phyloP scores from a whole-genome alignment of 2,329 filamentous ascomycete species.

The Alternaria sp. region DNA sequence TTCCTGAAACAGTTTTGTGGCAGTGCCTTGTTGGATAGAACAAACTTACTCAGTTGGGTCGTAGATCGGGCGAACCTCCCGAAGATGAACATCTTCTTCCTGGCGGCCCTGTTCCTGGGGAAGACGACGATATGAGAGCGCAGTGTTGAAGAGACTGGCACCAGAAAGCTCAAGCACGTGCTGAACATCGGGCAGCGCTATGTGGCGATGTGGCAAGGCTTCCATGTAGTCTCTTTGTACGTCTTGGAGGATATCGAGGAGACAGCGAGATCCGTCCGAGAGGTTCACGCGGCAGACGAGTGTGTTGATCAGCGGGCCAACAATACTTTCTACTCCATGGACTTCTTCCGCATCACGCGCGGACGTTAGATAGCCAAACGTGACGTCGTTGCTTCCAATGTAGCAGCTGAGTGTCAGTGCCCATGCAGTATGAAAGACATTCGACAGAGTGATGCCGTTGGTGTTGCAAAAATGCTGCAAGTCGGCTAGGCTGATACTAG shows the following conservation, averaged over 20 bases:
- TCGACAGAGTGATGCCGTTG: conserved; percentile 59
- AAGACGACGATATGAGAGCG: conserved; percentile 58
- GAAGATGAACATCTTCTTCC: conserved; percentile 47
- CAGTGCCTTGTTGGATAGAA: neutral
- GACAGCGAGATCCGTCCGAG: conserved; percentile 35
- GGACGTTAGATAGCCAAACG: conserved; percentile 57
- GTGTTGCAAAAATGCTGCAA: conserved; percentile 52
- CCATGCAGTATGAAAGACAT: conserved; percentile 56
- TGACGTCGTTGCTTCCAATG: conserved; percentile 50
- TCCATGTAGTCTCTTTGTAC: conserved; percentile 60
- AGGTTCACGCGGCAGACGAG: conserved; percentile 56
- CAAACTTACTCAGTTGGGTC: conserved; percentile 56
- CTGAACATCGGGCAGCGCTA: conserved; percentile 58
- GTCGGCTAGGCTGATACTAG: conserved; percentile 36
- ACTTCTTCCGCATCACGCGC: conserved; percentile 54
- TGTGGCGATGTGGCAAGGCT: conserved; percentile 55
- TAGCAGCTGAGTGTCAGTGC: conserved; percentile 51
- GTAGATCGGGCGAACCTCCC: conserved; percentile 49
- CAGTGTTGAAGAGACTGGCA: conserved; percentile 58
- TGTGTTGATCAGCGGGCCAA: conserved; percentile 60
- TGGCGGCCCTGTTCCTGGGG: conserved; percentile 39
- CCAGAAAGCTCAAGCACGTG: conserved; percentile 50
- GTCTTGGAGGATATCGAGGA: conserved; percentile 52
- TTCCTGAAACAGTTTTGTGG: neutral
- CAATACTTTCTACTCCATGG: conserved; percentile 52